These are phyloP conservation scores for Daldinia bambusicola DNA, from an alignment of 495 filamentous ascomycete genomes.

Conservation along the genomic window DNA sequence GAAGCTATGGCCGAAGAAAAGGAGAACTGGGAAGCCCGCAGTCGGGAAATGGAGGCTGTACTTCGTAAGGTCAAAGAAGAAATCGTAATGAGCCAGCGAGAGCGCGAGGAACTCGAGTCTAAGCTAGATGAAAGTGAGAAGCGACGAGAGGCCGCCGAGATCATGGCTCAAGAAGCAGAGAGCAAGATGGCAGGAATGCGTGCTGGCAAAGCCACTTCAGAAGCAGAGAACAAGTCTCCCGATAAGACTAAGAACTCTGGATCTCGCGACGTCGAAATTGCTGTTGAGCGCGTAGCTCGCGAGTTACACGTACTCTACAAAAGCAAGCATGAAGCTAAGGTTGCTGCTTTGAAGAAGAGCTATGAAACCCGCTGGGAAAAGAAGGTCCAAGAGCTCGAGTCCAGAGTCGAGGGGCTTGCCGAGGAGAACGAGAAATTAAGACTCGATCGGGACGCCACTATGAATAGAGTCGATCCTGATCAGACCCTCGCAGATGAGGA, in stretches of 20 bases:
- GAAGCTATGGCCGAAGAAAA: constrained; percentile 80
- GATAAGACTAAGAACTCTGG: constrained; percentile 44
- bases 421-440: constrained; percentile 80
- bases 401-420: constrained; percentile 69
- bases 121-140: constrained; percentile 80
- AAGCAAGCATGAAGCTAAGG: constrained; percentile 94
- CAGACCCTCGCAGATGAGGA: constrained; percentile 58
- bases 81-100: constrained; percentile 76
- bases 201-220: constrained; percentile 58
- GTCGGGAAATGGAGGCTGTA: constrained; percentile 84
- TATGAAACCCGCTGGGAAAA: constrained; percentile 92
- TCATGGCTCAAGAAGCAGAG: constrained; percentile 75
- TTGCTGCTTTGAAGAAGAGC: constrained; percentile 91
- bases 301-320: constrained; percentile 96
- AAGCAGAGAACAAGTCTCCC: constrained; percentile 48
- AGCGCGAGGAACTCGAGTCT: constrained; percentile 76
- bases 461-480: constrained; percentile 67
- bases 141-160: constrained; percentile 69
- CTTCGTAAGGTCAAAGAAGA: constrained; percentile 82
- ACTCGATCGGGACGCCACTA: constrained; percentile 69
- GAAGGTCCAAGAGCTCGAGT: constrained; percentile 78
- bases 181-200: constrained; percentile 75
- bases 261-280: constrained; percentile 74
- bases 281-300: constrained; percentile 88
- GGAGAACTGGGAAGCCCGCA: constrained; percentile 82